phyloP scores from a whole-genome alignment of 2,329 filamentous ascomycete species.

The Aspergillus jensenii region DNA sequence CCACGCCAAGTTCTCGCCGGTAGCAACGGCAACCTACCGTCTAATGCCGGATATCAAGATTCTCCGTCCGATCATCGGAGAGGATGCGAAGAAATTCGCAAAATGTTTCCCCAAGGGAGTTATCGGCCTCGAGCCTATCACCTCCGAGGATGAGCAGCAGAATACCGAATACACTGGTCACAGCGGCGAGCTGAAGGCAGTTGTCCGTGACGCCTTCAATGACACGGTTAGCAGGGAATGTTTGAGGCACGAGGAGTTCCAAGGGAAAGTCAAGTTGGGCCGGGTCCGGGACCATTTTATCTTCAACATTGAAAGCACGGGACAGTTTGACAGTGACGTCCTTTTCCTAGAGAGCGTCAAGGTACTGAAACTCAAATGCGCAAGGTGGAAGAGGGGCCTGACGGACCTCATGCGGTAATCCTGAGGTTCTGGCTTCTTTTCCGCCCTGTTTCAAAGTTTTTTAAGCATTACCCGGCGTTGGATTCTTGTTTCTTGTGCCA shows the following conservation, averaged over 20 bases:
- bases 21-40: slow-evolving; percentile 90
- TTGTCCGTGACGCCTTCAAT: slow-evolving; percentile 83
- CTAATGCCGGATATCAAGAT: slow-evolving; percentile 88
- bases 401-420: slow-evolving; percentile 41
- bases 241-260: slow-evolving; percentile 86
- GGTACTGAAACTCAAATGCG: slow-evolving; percentile 80
- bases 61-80: slow-evolving; percentile 75
- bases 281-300: slow-evolving; percentile 94
- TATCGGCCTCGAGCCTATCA: slow-evolving; percentile 74
- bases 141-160: slow-evolving; percentile 59
- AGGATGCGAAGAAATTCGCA: slow-evolving; percentile 84
- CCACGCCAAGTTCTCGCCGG: slow-evolving; percentile 95
- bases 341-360: slow-evolving; percentile 88
- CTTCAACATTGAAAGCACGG: slow-evolving; percentile 90
- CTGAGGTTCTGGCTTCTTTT: slow-evolving; percentile 3
- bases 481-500: slow-evolving; percentile 29
- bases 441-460: slow-evolving; percentile 15
- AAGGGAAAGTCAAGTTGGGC: slow-evolving; percentile 92
- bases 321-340: slow-evolving; percentile 91
- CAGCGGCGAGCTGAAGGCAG: slow-evolving; percentile 80
- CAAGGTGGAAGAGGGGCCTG: slow-evolving; percentile 46
- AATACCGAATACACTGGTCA: slow-evolving; percentile 70
- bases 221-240: slow-evolving; percentile 95
- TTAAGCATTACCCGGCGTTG: slow-evolving; percentile 44
- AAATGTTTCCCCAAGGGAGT: slow-evolving; percentile 88